These are phyloP conservation scores for Epicoccum nigrum DNA, from an alignment of 2,329 filamentous ascomycete species.

Conservation along the genomic window DNA sequence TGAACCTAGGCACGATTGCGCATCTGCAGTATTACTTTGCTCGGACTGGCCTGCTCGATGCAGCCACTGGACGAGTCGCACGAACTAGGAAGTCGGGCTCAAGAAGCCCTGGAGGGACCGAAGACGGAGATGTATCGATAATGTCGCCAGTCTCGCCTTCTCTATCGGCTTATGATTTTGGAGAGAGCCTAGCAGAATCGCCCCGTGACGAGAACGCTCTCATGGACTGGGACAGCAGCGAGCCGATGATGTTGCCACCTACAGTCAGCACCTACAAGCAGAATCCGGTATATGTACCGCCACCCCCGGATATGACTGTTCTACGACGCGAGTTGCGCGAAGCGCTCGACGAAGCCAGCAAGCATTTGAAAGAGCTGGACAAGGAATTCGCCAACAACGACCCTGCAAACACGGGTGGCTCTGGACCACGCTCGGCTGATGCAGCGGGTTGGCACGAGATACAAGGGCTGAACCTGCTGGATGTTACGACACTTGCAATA, in stretches of 20 bases:
- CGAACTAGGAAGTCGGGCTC: slow-evolving; percentile 64
- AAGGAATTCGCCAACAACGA: slow-evolving; percentile 34
- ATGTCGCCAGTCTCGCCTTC: slow-evolving; percentile 34
- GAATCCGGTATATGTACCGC: slow-evolving; percentile 79
- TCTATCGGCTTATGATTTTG: slow-evolving; percentile 35
- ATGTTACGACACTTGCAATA: slow-evolving; percentile 94
- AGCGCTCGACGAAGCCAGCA: slow-evolving; percentile 71
- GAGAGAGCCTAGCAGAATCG: slow-evolving; percentile 56
- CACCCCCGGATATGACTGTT: slow-evolving; percentile 80
- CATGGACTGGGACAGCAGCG: slow-evolving; percentile 63
- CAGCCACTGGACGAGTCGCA: slow-evolving; percentile 85
- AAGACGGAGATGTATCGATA: slow-evolving; percentile 36
- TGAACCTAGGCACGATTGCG: slow-evolving; percentile 94
- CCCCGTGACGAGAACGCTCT: slow-evolving; percentile 60
- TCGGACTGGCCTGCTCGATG: slow-evolving; percentile 87
- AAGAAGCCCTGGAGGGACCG: slow-evolving; percentile 41
- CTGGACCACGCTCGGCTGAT: slow-evolving; percentile 31
- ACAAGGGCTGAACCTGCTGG: slow-evolving; percentile 89
- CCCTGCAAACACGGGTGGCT: slow-evolving; percentile 15
- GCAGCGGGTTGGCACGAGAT: slow-evolving; percentile 80
- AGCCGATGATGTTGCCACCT: slow-evolving; percentile 86
- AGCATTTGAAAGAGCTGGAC: slow-evolving; percentile 68
- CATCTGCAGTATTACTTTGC: slow-evolving; percentile 99
- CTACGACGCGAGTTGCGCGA: slow-evolving; percentile 73
- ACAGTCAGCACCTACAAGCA: slow-evolving; percentile 96